A percentile compares a stretch with the other conserved stretches of the same genome.
Conservation (phyloP, 768 basidiomycete species). For the Boletus huronensis region DNA sequence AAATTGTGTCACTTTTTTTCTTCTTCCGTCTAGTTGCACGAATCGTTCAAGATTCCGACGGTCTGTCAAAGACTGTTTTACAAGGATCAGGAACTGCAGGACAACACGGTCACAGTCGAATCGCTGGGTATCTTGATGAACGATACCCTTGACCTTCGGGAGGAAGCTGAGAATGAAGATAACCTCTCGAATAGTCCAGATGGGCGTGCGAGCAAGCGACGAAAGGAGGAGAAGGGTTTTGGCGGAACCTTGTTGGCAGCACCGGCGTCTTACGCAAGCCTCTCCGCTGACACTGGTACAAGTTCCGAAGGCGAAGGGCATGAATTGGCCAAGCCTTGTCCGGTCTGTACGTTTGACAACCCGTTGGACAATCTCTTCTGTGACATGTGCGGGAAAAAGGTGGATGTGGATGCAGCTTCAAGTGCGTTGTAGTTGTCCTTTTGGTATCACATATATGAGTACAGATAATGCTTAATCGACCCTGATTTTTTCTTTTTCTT, state of each 20-base stretch:
- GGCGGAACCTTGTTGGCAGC: slow-evolving; percentile 67
- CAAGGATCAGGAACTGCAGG: slow-evolving; percentile 57
- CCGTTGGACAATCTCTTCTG: slow-evolving; percentile 40
- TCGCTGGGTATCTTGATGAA: slow-evolving; percentile 58
- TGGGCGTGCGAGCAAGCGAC: slow-evolving; percentile 38
- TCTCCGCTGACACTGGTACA: slow-evolving; percentile 31
- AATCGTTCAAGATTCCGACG: slow-evolving; percentile 61
- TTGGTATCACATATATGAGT: slow-evolving; percentile 33
- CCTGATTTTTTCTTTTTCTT: slow-evolving; percentile 15
- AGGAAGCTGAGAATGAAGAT: slow-evolving; percentile 59
- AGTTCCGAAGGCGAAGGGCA: slow-evolving; percentile 33
- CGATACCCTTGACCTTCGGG: slow-evolving; percentile 63
- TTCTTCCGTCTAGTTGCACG: slow-evolving; percentile 48
- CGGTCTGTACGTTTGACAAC: slow-evolving; percentile 59
- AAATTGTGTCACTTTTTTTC: too few relatives aligned
- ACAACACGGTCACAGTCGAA: slow-evolving; percentile 49
- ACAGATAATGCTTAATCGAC: slow-evolving; percentile 36
- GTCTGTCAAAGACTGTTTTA: slow-evolving; percentile 73
- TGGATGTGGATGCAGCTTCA: slow-evolving; percentile 23
- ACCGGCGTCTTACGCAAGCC: slow-evolving; percentile 27
- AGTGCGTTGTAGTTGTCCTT: slow-evolving; percentile 13
- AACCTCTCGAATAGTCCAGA: slow-evolving; percentile 50
- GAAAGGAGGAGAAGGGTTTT: slow-evolving; percentile 63
- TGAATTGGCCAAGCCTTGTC: slow-evolving; percentile 42
- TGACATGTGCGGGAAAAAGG: slow-evolving; percentile 41